phyloP scores from a whole-genome alignment of 2,329 filamentous ascomycete species.

The Paracoccidioides brasiliensis region DNA sequence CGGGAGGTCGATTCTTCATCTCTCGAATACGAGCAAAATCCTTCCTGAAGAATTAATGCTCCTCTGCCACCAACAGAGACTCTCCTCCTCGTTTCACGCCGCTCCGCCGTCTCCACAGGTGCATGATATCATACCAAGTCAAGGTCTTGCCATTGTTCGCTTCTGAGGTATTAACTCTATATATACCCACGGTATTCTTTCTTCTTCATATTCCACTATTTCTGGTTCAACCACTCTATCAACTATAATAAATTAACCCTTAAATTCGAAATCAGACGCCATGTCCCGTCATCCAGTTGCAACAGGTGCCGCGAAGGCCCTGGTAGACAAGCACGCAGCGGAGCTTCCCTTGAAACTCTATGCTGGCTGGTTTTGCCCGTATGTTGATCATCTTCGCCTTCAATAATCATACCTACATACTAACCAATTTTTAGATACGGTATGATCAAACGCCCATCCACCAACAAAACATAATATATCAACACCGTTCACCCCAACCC shows the following conservation, averaged over 20 bases:
- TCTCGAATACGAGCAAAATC: no score
- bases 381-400: constrained; percentile 8
- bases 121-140: no score
- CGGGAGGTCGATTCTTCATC: no score
- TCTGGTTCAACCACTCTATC: neutral
- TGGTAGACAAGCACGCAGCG: constrained; percentile 22
- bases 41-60: no score
- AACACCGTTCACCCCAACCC: neutral
- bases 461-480: neutral
- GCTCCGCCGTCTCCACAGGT: no score
- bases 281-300: constrained; percentile 26
- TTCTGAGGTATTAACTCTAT: no score
- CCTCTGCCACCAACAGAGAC: no score
- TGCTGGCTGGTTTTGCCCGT: constrained; percentile 60
- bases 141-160: no score
- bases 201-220: no score
- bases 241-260: neutral
- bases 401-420: neutral
- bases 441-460: constrained; percentile 6
- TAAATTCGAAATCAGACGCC: constrained; percentile 23
- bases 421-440: constrained; percentile 21
- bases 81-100: no score
- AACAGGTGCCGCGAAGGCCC: constrained; percentile 30
- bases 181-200: no score
- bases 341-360: constrained; percentile 46